These are phyloP conservation scores for Colletotrichum abscissum DNA, from an alignment of 2,329 filamentous ascomycete genomes.

Conservation along the genomic window DNA sequence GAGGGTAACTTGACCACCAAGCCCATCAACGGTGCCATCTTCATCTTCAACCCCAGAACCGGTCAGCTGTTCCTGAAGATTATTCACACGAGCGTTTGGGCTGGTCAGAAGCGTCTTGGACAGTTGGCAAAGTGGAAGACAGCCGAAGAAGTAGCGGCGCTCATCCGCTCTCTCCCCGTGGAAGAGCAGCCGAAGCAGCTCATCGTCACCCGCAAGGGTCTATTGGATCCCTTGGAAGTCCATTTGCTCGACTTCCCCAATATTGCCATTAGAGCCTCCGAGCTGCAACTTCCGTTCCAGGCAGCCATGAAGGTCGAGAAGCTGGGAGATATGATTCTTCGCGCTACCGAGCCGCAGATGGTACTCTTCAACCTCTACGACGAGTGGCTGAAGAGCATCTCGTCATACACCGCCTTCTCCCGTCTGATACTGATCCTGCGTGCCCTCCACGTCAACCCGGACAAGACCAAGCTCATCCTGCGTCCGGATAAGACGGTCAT, in stretches of 20 bases:
- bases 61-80: slow-evolving; percentile 99
- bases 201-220: slow-evolving; percentile 96
- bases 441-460: slow-evolving; percentile 95
- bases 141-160: slow-evolving; percentile 97
- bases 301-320: slow-evolving; percentile 99
- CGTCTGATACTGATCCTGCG: slow-evolving; percentile 92
- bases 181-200: slow-evolving; percentile 99
- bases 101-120: slow-evolving; percentile 97
- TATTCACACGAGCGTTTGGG: slow-evolving; percentile 99
- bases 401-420: slow-evolving; percentile 98
- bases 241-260: slow-evolving; percentile 98
- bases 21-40: slow-evolving; percentile 99
- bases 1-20: slow-evolving; percentile 99
- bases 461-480: slow-evolving; percentile 96
- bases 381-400: slow-evolving; percentile 98
- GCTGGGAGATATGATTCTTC: slow-evolving; percentile 97
- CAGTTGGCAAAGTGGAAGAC: slow-evolving; percentile 99
- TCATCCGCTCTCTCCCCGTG: slow-evolving; percentile 94
- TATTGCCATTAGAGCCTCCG: slow-evolving; percentile 97
- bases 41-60: slow-evolving; percentile 99
- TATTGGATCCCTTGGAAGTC: slow-evolving; percentile 95
- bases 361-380: slow-evolving; percentile 99
- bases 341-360: slow-evolving; percentile 99
- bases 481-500: slow-evolving; percentile 98
- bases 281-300: slow-evolving; percentile 97